Evolutionary conservation across 2,329 filamentous ascomycete species (phyloP).

Genomic region (Fusarium secorum): DNA sequence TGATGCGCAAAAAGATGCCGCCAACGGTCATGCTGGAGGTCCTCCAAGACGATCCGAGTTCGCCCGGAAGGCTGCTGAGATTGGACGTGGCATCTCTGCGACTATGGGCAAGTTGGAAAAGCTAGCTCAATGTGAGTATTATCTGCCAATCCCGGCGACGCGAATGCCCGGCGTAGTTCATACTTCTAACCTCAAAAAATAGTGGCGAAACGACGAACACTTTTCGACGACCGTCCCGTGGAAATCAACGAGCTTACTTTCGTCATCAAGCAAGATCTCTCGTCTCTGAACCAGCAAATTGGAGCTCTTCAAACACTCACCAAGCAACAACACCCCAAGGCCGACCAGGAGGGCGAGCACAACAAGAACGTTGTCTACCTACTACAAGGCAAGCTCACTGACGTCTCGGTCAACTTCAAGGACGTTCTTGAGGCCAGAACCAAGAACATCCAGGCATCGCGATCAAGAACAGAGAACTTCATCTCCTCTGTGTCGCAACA

Average conservation of each 20-base stretch:
- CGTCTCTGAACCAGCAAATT: constrained; percentile 84
- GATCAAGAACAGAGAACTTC: constrained; percentile 94
- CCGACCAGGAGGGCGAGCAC: constrained; percentile 89
- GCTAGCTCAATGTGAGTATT: constrained; percentile 76
- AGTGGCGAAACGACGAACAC: constrained; percentile 95
- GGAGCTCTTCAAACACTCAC: constrained; percentile 81
- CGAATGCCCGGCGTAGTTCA: neutral
- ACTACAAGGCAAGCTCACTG: constrained; percentile 88
- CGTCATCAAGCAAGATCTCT: constrained; percentile 97
- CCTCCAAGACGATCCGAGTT: constrained; percentile 83
- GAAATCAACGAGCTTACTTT: constrained; percentile 98
- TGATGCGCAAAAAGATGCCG: constrained; percentile 73
- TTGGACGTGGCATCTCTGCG: constrained; percentile 87
- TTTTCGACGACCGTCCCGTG: constrained; percentile 95
- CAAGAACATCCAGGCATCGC: constrained; percentile 95
- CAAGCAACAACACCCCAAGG: constrained; percentile 75
- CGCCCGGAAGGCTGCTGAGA: constrained; percentile 87
- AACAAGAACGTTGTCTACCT: constrained; percentile 97
- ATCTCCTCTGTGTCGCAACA: constrained; percentile 88
- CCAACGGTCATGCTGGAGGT: constrained; percentile 56
- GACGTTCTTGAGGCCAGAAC: constrained; percentile 95
- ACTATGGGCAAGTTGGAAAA: constrained; percentile 97
- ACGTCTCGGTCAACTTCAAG: constrained; percentile 95
- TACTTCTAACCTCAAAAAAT: constrained; percentile 11
- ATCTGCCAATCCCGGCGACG: neutral